Evolutionary conservation across 495 filamentous ascomycete species (phyloP).

Genomic region (Chaetomidium leptoderma): DNA sequence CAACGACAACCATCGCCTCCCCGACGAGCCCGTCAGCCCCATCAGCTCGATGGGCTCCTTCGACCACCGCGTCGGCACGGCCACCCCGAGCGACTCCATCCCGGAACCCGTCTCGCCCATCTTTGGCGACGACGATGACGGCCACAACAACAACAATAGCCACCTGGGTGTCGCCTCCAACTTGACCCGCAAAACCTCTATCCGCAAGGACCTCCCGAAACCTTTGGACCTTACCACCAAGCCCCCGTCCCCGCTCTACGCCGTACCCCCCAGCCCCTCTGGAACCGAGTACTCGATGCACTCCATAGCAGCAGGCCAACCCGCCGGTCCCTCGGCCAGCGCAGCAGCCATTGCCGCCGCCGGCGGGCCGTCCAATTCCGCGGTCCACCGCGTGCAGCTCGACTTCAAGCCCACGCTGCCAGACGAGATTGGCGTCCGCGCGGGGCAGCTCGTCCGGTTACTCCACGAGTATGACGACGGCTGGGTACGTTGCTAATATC

Average conservation of each 20-base stretch:
- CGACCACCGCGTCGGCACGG: constrained; percentile 31
- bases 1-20: constrained; percentile 40
- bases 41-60: constrained; percentile 39
- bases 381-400: constrained; percentile 86
- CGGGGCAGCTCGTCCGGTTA: constrained; percentile 79
- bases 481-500: constrained; percentile 63
- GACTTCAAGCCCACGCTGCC: constrained; percentile 92
- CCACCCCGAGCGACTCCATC: constrained; percentile 31
- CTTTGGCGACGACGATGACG: constrained; percentile 24
- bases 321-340: constrained; percentile 40
- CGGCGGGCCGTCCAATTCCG: constrained; percentile 51
- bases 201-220: constrained; percentile 40
- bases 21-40: constrained; percentile 31
- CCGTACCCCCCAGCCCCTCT: constrained; percentile 52
- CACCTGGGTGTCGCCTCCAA: constrained; percentile 25
- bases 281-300: constrained; percentile 56
- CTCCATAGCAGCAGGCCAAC: constrained; percentile 47
- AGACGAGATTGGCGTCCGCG: constrained; percentile 77
- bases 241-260: constrained; percentile 25
- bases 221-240: constrained; percentile 52
- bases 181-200: constrained; percentile 44
- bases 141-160: constrained; percentile 25
- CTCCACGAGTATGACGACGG: constrained; percentile 98
- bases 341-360: constrained; percentile 52
- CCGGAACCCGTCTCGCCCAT: constrained; percentile 30